These are phyloP conservation scores for Irpex rosettiformis DNA, from an alignment of 1,284 basidiomycete species.

Conservation along the genomic window DNA sequence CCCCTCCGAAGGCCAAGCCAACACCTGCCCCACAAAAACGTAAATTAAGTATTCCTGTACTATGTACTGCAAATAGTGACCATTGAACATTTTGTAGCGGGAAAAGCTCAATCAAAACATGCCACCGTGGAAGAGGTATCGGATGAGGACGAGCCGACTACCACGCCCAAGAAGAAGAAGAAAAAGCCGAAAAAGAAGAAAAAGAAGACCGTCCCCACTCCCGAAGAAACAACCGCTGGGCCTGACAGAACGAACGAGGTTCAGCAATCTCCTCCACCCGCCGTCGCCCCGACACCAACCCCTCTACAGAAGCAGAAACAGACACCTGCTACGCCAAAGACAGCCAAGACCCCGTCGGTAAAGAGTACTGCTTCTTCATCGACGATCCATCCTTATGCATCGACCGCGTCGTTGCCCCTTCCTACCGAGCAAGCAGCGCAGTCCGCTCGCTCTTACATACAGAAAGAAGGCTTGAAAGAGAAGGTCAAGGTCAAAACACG, in stretches of 20 bases:
- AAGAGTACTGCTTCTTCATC: slow-evolving; percentile 21
- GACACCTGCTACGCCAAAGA: slow-evolving; percentile 13
- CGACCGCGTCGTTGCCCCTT: slow-evolving; percentile 45
- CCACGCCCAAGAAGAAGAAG: slow-evolving; percentile 38
- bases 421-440: slow-evolving; percentile 50
- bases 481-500: slow-evolving; percentile 72
- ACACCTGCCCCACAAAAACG: background rate
- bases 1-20: slow-evolving; percentile 12
- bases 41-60: too few species aligned
- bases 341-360: slow-evolving; percentile 15
- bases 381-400: slow-evolving; percentile 27
- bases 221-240: slow-evolving; percentile 14
- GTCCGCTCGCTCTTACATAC: slow-evolving; percentile 67
- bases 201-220: slow-evolving; percentile 52
- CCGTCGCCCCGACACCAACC: background rate
- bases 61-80: background rate
- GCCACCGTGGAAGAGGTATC: slow-evolving; percentile 67
- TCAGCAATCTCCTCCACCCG: background rate
- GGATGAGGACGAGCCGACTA: slow-evolving; percentile 22
- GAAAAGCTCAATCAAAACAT: slow-evolving; percentile 33
- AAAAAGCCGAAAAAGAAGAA: slow-evolving; percentile 34
- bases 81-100: background rate
- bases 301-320: slow-evolving; percentile 16
- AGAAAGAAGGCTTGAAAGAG: slow-evolving; percentile 43
- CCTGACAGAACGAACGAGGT: background rate